Evolutionary conservation across 345 rosid species (phyloP), one percentile per base, ranked within the genome.

Genomic region (Gossypioides kirkii): DNA sequence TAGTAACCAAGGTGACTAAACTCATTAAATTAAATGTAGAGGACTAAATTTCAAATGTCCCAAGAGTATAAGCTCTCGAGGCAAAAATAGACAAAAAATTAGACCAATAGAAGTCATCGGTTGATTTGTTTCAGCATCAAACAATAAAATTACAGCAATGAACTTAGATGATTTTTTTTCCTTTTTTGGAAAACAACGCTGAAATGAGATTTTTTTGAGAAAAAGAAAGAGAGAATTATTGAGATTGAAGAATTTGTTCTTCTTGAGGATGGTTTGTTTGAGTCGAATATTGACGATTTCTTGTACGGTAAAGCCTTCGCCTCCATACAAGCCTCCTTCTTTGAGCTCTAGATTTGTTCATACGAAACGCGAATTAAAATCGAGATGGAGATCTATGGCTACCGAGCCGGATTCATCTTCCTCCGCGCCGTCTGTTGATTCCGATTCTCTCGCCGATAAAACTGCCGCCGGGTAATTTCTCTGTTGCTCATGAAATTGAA

Each of bases 271-370:
- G 98, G 72, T 80, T 60, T 86, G 83, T 79, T 73, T 84, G 63
- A 83, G 86, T 70, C 86, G 90, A 61, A 74, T 87, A 55, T 75
- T 89, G 79, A 78, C 93, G 66, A 86, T 82, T 67, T 82, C 96
- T 41, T 85, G 72, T 71, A 86, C 86, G 46, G 36, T 77, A 7
- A 82, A 82, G 17, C 89, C 87, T 22, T 76, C 58, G 26, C 22
- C 25, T 28, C 69, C 77, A 46, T 61, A 47, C 77, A 47, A 23
- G 59, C 63, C 72, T 2, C 61, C 47, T 26, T 49, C 22, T 42
- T 70, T 73, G 26, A 58, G 22, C 66, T 17, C 71, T 38, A 69
- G 85, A 59, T 73, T 80, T 16, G 1, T 79, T 25, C 58, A 72
- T 10, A 47, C 56, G 2, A 62, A 74, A 43, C 84, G 54, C 45